Evolutionary conservation across 2,329 filamentous ascomycete species (phyloP).

Genomic region (Fusarium sp.): DNA sequence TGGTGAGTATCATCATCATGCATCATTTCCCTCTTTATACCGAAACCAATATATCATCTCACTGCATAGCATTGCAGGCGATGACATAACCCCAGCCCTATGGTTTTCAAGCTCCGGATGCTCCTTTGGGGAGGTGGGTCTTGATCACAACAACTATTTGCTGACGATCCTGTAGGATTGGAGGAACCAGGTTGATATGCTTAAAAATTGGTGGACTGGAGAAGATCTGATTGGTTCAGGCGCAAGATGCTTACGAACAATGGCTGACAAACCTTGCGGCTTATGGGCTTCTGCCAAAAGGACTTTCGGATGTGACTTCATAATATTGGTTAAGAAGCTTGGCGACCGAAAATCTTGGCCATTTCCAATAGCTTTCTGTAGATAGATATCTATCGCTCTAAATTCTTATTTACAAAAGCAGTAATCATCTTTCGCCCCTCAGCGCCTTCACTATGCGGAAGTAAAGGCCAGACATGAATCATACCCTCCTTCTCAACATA

Average conservation of each 20-base stretch:
- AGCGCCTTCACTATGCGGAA: not conserved
- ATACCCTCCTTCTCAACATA: not conserved
- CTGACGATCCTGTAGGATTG: not conserved
- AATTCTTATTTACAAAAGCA: not conserved
- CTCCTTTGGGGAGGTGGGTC: conserved; percentile 13
- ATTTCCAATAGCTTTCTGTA: not conserved
- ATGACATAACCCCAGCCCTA: not conserved
- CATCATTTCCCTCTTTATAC: not conserved
- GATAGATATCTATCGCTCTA: not conserved
- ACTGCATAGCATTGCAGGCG: not conserved
- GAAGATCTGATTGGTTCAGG: not conserved
- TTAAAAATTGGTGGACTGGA: not conserved
- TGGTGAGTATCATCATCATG: accelerated
- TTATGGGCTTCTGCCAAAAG: not conserved
- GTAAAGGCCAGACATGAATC: conserved; percentile 5
- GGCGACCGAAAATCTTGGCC: not conserved
- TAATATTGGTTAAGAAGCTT: no score
- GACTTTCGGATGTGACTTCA: not conserved
- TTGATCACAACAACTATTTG: not conserved
- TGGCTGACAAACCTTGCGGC: not conserved
- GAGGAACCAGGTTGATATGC: not conserved
- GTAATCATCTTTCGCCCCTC: not conserved
- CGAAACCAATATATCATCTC: no score
- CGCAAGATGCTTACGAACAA: not conserved
- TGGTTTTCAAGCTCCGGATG: conserved; percentile 12